Percentiles rank a stretch among this genome's conserved stretches.
Evolutionary conservation across 179 eudicot genomes (phyloP).

Genomic region (Drosera spatulata): DNA sequence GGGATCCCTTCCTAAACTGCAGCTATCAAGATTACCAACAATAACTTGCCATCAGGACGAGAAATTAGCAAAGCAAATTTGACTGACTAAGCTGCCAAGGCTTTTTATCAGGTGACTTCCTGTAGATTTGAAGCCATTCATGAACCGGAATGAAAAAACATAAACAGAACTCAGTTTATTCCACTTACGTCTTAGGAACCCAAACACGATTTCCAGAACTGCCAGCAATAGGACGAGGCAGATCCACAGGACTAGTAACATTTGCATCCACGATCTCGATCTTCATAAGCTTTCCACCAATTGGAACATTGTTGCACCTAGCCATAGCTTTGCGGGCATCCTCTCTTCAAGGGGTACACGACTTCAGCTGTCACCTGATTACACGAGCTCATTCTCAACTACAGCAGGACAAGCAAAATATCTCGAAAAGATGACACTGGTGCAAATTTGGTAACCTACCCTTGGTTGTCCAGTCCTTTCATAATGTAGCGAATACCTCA

Average conservation of each 20-base stretch:
- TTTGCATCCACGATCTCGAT: constrained; percentile 40
- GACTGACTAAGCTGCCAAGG: too few relatives aligned
- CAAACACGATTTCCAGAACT: constrained; percentile 26
- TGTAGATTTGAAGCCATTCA: too few relatives aligned
- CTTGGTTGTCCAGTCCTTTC: constrained; percentile 76
- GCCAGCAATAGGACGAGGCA: constrained; percentile 15
- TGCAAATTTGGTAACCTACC: constrained; percentile 23
- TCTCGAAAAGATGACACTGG: not conserved
- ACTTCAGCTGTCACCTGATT: constrained; percentile 41
- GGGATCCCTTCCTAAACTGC: too few relatives aligned
- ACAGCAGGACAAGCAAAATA: not conserved
- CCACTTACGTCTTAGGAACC: too few relatives aligned
- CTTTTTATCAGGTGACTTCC: too few relatives aligned
- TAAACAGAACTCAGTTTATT: too few relatives aligned
- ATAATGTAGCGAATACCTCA: constrained; percentile 49
- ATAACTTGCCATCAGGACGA: too few relatives aligned
- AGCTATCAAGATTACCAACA: too few relatives aligned
- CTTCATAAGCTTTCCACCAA: constrained; percentile 49
- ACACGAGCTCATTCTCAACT: constrained; percentile 4
- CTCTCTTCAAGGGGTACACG: constrained; percentile 32
- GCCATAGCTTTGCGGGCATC: constrained; percentile 38
- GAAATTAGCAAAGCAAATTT: too few relatives aligned
- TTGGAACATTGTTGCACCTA: constrained; percentile 44
- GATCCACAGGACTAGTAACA: constrained; percentile 7
- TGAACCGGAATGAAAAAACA: too few relatives aligned